Base-by-base conservation (phyloP, 352 stramenopile species). In the Phytophthora chlamydospora region DNA sequence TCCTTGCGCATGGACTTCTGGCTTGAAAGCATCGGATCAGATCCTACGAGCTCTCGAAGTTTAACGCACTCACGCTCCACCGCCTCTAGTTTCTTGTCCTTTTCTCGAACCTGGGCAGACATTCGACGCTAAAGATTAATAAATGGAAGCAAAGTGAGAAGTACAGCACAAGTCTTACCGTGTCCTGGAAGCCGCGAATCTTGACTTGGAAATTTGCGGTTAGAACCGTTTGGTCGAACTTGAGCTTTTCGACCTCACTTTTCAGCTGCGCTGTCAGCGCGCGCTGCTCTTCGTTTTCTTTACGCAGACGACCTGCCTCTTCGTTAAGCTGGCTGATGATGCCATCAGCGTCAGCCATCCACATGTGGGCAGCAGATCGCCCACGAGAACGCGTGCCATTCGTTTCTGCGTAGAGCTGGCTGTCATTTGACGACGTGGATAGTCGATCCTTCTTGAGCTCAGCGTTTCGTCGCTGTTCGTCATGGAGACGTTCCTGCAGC, bases 281-380 rank as follows among this genome's bases (percentile, higher is more conserved):
- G 16, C 79, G 72, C 38, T 89, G 79, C 14, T 93, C 82, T 61
- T 92, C 85, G 24, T 91, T 91, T 43, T 95, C 78, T 46, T 81
- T 88, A 9, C 85, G 83, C 13, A 95, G 53, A 17, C 83, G 81
- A 36, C 75, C 78, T 4, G 85, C 70, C 58, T 95, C 82, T 27
- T 87, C 77, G 27, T 94, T 86, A 3, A 95, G 67, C 51, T 90
- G 80, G 33, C 59, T 85, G 40, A 95, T 92, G 58, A 95, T 93
- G 8, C 78, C 83, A 58, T 91, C 87, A 7, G 85, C 84, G 59
- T 95, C 87, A 55, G 85, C 83, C 82, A 95, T 95, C 85, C 86
- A 93, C 33, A 89, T 43, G 32, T 94, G 81, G 8, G 86, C 78
- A 17, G 78, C 84, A 17, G 86, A 95, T 38, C 79, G 78, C 4